A percentile compares a stretch with the other conserved stretches of the same genome.
Evolutionary conservation across 108 stramenopile species (phyloP).

Genomic region (Ochromonas danica): DNA sequence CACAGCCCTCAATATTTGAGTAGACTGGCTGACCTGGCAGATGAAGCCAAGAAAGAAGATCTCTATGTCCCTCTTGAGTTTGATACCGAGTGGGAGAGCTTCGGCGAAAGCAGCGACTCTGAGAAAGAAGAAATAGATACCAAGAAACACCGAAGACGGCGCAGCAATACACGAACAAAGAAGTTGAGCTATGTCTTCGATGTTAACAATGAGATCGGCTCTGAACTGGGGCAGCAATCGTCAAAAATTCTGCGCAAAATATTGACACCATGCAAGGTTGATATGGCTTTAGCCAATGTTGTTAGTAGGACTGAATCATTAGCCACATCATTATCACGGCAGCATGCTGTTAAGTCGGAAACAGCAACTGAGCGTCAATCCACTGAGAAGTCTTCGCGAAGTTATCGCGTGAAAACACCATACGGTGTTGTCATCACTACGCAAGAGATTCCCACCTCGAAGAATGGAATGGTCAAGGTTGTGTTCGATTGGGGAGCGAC

Average conservation of each 20-base stretch:
- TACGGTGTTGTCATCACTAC: neutral
- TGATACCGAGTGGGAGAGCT: conserved; percentile 21
- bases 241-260: neutral
- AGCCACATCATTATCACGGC: neutral
- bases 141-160: neutral
- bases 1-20: conserved; percentile 18
- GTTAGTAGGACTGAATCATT: neutral
- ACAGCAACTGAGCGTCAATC: neutral
- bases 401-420: neutral
- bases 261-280: neutral
- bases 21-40: neutral
- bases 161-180: neutral
- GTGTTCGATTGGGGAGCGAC: neutral
- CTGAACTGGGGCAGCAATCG: neutral
- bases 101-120: neutral
- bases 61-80: conserved; percentile 13
- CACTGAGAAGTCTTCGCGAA: neutral
- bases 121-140: neutral
- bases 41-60: conserved; percentile 14
- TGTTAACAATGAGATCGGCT: neutral
- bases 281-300: neutral
- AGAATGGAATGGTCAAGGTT: neutral
- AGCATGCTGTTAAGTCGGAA: neutral
- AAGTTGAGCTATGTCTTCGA: neutral
- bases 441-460: neutral